A percentile compares a stretch with the other conserved stretches of the same genome.
phyloP scores from a whole-genome alignment of 1,284 basidiomycete genomes.

The Puccinia polysora region DNA sequence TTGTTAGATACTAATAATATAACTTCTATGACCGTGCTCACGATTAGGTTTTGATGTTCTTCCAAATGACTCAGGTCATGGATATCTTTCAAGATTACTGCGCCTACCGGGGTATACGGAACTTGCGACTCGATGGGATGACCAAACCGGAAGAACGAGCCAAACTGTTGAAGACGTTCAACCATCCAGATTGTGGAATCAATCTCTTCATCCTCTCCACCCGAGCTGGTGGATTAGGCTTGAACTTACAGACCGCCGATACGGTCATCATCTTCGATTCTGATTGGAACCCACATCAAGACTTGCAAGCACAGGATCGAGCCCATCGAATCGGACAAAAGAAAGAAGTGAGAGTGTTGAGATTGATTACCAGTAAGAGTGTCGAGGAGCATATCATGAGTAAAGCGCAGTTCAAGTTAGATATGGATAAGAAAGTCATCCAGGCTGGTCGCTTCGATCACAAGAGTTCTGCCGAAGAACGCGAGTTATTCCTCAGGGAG shows the following conservation, averaged over 20 bases:
- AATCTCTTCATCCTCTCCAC: conserved; percentile 95
- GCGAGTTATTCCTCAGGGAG: conserved; percentile 83
- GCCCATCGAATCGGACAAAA: conserved; percentile 99
- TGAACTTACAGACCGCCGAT: conserved; percentile 97
- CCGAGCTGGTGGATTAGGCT: conserved; percentile 90
- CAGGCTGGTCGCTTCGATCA: conserved; percentile 99
- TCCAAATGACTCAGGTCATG: conserved; percentile 70
- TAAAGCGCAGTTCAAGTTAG: conserved; percentile 90
- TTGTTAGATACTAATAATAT: neutral
- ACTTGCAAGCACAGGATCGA: conserved; percentile 72
- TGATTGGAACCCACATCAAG: conserved; percentile 84
- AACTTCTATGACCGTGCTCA: too few relatives aligned
- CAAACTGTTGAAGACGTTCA: conserved; percentile 81
- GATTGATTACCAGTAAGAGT: conserved; percentile 95
- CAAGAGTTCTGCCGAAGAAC: conserved; percentile 95
- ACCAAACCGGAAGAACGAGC: conserved; percentile 98
- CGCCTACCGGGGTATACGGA: conserved; percentile 81
- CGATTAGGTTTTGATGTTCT: conserved; percentile 52
- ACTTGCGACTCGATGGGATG: conserved; percentile 91
- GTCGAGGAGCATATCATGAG: conserved; percentile 97
- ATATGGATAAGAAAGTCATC: conserved; percentile 99
- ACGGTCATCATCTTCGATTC: conserved; percentile 90
- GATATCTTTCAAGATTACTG: conserved; percentile 99
- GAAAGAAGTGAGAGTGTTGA: conserved; percentile 90
- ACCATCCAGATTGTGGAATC: conserved; percentile 81